phyloP scores from a whole-genome alignment of 768 basidiomycete species.

The Erythrobasidium yunnanense region DNA sequence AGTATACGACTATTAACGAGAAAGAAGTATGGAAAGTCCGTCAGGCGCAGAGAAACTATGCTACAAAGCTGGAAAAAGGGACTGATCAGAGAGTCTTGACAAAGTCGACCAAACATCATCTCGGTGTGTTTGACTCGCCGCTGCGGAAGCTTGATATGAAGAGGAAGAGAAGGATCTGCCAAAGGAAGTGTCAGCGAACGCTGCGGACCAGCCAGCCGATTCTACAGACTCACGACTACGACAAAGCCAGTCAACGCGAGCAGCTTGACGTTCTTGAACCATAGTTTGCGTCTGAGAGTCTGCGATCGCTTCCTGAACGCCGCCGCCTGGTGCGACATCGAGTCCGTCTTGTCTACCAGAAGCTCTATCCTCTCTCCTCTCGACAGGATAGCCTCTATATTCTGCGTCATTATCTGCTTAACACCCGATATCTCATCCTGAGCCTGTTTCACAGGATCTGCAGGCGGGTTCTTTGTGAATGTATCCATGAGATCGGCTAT shows the following conservation, averaged over 20 bases:
- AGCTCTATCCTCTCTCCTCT: constrained; percentile 92
- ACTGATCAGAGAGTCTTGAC: not conserved
- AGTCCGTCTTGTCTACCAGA: constrained; percentile 80
- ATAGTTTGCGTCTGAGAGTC: constrained; percentile 41
- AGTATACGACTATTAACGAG: not conserved
- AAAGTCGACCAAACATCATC: not conserved
- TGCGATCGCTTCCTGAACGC: constrained; percentile 52
- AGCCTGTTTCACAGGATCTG: constrained; percentile 77
- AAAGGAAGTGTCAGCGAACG: not conserved
- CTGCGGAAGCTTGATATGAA: constrained; percentile 73
- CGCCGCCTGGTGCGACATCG: constrained; percentile 83
- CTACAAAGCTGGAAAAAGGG: no score
- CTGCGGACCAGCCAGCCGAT: not conserved
- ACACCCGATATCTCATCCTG: constrained; percentile 60
- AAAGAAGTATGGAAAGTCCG: not conserved
- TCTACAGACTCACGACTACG: constrained; percentile 37
- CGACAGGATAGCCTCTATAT: constrained; percentile 88
- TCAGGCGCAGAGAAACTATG: not conserved
- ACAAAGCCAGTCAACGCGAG: constrained; percentile 56
- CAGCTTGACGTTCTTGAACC: constrained; percentile 45
- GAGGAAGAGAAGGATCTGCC: constrained; percentile 66
- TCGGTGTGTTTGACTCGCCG: not conserved
- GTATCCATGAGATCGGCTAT: constrained; percentile 47
- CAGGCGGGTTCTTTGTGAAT: constrained; percentile 74
- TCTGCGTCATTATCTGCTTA: constrained; percentile 63